These are phyloP conservation scores for Actinidia polygama DNA, from an alignment of 179 eudicot species.

Conservation along the genomic window DNA sequence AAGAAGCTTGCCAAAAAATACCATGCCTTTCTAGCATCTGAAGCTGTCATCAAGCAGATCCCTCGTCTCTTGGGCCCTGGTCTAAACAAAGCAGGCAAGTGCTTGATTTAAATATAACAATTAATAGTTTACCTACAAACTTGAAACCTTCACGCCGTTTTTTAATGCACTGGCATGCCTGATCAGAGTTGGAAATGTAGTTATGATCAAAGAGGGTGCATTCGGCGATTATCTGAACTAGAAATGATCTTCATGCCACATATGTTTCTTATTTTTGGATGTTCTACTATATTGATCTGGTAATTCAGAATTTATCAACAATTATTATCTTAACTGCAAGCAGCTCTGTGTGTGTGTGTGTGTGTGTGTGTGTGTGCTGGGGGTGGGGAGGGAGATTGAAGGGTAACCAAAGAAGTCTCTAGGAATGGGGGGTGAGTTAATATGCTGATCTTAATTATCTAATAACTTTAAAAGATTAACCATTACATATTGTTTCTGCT, in stretches of 20 bases:
- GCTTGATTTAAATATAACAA: not conserved
- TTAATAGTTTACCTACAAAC: not conserved
- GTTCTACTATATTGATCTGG: not conserved
- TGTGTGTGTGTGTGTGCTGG: not conserved
- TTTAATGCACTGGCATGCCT: not conserved
- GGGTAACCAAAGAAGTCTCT: too few species aligned
- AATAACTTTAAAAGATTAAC: not conserved
- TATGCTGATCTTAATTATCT: too few species aligned
- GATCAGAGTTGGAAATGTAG: not conserved
- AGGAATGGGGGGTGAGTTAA: too few species aligned
- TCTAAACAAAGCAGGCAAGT: conserved; percentile 71
- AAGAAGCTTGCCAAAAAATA: conserved; percentile 90
- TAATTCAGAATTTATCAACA: not conserved
- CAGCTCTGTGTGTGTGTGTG: not conserved
- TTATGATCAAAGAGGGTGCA: not conserved
- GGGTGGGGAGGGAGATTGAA: too few species aligned
- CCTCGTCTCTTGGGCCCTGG: conserved; percentile 81
- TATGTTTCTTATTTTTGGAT: not conserved
- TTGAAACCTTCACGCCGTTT: not conserved
- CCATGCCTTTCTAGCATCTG: conserved; percentile 91
- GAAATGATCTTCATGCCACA: not conserved
- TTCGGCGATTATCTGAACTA: not conserved
- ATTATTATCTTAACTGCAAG: not conserved
- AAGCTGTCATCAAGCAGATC: conserved; percentile 77
- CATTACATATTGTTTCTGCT: not conserved